These are phyloP conservation scores for Sporisorium iseilematis-ciliati DNA, from an alignment of 1,284 basidiomycete species.

Conservation along the genomic window DNA sequence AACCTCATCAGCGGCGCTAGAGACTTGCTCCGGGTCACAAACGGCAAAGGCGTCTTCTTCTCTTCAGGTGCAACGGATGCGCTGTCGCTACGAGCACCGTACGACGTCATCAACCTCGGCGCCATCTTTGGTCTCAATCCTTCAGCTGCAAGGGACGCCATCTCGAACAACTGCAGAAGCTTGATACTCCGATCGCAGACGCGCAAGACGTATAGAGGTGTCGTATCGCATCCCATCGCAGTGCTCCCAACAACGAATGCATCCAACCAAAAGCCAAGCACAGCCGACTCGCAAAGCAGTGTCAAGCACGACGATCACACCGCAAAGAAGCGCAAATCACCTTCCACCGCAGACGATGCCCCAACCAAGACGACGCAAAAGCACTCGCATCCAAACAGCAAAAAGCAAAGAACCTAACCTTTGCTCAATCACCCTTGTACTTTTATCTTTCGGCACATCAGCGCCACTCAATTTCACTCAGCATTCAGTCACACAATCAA, in stretches of 20 bases:
- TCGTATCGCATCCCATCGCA: slow-evolving; percentile 42
- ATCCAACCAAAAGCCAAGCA: neutral
- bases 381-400: slow-evolving; percentile 5
- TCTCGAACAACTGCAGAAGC: slow-evolving; percentile 52
- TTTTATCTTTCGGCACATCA: neutral
- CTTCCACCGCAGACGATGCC: neutral
- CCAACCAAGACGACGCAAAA: neutral
- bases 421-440: neutral
- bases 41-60: slow-evolving; percentile 66
- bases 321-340: slow-evolving; percentile 26
- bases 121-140: slow-evolving; percentile 61
- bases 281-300: neutral
- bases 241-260: neutral
- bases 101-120: slow-evolving; percentile 67
- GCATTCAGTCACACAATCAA: neutral
- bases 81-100: slow-evolving; percentile 58
- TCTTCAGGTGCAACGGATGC: slow-evolving; percentile 55
- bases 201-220: slow-evolving; percentile 57
- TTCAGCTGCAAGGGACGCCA: slow-evolving; percentile 56
- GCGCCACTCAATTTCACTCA: neutral
- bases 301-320: neutral
- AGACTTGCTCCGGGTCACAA: slow-evolving; percentile 64
- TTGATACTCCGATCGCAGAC: slow-evolving; percentile 58
- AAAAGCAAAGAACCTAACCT: slow-evolving; percentile 28
- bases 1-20: slow-evolving; percentile 63